A percentile compares a stretch with the other conserved stretches of the same genome.
Conservation (phyloP, 1,284 basidiomycete genomes). For the Cutaneotrichosporon sp. region DNA sequence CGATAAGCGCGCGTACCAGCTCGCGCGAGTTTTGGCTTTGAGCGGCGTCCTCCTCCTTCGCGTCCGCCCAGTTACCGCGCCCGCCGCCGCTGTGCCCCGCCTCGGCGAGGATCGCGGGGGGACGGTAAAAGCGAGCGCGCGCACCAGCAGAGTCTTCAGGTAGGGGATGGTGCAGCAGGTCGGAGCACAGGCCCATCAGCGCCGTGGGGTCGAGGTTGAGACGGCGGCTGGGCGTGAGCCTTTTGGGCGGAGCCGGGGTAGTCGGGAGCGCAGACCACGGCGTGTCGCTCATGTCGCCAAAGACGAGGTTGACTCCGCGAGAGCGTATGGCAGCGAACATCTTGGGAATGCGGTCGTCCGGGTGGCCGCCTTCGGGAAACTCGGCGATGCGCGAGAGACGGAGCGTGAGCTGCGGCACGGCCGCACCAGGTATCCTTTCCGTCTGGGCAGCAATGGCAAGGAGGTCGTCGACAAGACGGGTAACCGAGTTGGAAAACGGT, state of each 20-base stretch:
- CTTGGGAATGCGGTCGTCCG: conserved; percentile 57
- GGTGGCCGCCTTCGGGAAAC: conserved; percentile 45
- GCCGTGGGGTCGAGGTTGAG: conserved; percentile 76
- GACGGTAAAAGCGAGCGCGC: conserved; percentile 56
- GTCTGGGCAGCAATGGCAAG: conserved; percentile 38
- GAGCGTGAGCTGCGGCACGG: conserved; percentile 52
- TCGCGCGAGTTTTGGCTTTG: conserved; percentile 43
- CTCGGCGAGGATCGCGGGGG: conserved; percentile 15
- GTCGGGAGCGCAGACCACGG: conserved; percentile 51
- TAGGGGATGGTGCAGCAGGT: conserved; percentile 67
- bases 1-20: conserved; percentile 43
- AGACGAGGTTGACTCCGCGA: conserved; percentile 55
- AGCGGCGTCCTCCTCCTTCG: conserved; percentile 11
- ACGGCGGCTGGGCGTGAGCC: conserved; percentile 53
- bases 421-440: conserved; percentile 23
- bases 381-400: conserved; percentile 60
- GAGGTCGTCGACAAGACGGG: conserved; percentile 45
- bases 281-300: conserved; percentile 55
- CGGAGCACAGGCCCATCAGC: conserved; percentile 73
- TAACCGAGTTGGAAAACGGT: conserved; percentile 15
- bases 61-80: conserved; percentile 52
- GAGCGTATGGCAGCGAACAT: conserved; percentile 52
- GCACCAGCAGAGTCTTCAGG: conserved; percentile 56
- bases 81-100: conserved; percentile 17
- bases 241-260: conserved; percentile 65